phyloP scores from a whole-genome alignment of 2,329 filamentous ascomycete genomes.

The Colletotrichum sp. region DNA sequence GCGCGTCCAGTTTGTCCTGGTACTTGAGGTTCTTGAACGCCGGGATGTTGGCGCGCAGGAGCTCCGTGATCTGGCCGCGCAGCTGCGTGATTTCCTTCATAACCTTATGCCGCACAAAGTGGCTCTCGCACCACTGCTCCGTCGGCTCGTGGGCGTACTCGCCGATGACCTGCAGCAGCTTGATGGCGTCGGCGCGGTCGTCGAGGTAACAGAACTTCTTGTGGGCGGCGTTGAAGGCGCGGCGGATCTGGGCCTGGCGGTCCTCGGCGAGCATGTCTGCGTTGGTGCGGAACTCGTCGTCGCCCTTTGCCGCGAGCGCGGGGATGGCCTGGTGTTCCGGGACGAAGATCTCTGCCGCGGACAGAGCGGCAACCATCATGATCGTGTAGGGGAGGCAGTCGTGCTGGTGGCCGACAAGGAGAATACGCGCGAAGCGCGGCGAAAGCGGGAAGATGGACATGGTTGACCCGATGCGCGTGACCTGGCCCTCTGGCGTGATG shows the following conservation, averaged over 20 bases:
- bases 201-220: slow-evolving; percentile 82
- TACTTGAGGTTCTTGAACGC: slow-evolving; percentile 63
- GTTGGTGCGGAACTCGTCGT: slow-evolving; percentile 61
- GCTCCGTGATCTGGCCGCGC: slow-evolving; percentile 79
- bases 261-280: slow-evolving; percentile 76
- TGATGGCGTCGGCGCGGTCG: slow-evolving; percentile 85
- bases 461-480: slow-evolving; percentile 80
- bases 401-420: slow-evolving; percentile 86
- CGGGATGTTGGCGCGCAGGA: slow-evolving; percentile 78
- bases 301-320: slow-evolving; percentile 50
- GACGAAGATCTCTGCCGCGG: slow-evolving; percentile 87
- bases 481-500: slow-evolving; percentile 71
- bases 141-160: slow-evolving; percentile 80
- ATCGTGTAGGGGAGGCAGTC: slow-evolving; percentile 86
- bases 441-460: slow-evolving; percentile 90
- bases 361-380: slow-evolving; percentile 85
- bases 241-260: slow-evolving; percentile 67
- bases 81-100: slow-evolving; percentile 87
- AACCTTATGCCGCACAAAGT: slow-evolving; percentile 87
- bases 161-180: slow-evolving; percentile 86
- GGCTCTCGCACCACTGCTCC: slow-evolving; percentile 78
- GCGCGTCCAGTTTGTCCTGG: slow-evolving; percentile 61
- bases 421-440: slow-evolving; percentile 88
- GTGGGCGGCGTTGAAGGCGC: slow-evolving; percentile 72
- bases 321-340: slow-evolving; percentile 80